A percentile compares a stretch with the other conserved stretches of the same genome.
Conservation (phyloP, 495 filamentous ascomycete genomes). For the Tuber brumale region DNA sequence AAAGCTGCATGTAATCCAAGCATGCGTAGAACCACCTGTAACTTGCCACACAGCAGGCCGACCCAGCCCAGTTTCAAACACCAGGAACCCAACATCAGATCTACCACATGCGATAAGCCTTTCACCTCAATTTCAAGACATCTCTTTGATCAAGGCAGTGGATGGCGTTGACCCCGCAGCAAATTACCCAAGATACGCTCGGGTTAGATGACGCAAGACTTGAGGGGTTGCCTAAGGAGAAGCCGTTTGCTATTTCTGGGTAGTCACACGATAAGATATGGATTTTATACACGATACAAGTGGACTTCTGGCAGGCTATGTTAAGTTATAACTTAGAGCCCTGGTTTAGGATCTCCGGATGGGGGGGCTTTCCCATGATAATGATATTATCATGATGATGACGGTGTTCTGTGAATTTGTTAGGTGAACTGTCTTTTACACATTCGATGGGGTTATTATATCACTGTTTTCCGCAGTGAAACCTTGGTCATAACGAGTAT, state of each 20-base stretch:
- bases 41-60: no score
- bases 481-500: neutral
- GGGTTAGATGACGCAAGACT: conserved; percentile 51
- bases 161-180: conserved; percentile 54
- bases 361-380: neutral
- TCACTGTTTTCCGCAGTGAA: neutral
- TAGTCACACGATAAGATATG: neutral
- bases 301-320: neutral
- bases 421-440: neutral
- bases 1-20: no score
- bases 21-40: no score
- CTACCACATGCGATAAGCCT: no score
- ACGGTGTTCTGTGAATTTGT: neutral
- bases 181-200: conserved; percentile 48
- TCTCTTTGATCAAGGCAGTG: conserved; percentile 58
- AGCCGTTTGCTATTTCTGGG: conserved; percentile 42
- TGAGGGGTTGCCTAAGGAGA: conserved; percentile 52
- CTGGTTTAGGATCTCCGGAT: neutral
- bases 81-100: no score
- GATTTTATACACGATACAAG: neutral
- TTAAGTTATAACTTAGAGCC: neutral
- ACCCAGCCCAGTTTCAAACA: no score
- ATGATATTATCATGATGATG: neutral
- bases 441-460: neutral
- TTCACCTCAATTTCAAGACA: conserved; percentile 55